These are phyloP conservation scores for Flaveria sonorensis DNA, from an alignment of 129 eudicot species.

Conservation along the genomic window DNA sequence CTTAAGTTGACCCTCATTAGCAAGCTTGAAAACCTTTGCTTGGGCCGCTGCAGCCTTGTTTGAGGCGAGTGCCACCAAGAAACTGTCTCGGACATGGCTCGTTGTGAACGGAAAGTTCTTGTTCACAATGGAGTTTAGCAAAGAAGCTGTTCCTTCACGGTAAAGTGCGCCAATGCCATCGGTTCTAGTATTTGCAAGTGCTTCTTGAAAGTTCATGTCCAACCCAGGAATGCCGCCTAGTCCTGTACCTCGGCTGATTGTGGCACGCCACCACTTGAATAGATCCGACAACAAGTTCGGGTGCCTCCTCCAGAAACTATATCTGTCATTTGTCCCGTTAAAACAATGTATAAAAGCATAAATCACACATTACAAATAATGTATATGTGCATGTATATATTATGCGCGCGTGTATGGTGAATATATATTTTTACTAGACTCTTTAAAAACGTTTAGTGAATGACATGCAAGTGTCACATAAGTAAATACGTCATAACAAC, in stretches of 20 bases:
- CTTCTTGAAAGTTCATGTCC: slow-evolving; percentile 47
- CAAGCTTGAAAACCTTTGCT: slow-evolving; percentile 71
- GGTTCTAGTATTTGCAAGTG: slow-evolving; percentile 57
- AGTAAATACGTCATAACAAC: no score
- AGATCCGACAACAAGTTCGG: slow-evolving; percentile 52
- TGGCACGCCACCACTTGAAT: slow-evolving; percentile 54
- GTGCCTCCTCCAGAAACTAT: slow-evolving; percentile 74
- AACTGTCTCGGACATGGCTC: slow-evolving; percentile 59
- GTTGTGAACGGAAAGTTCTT: slow-evolving; percentile 63
- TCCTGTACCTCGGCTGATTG: slow-evolving; percentile 49
- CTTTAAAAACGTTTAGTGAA: no score
- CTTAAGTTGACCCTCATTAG: slow-evolving; percentile 72
- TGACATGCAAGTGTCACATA: no score
- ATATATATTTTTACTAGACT: no score
- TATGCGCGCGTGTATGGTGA: not conserved
- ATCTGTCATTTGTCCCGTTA: slow-evolving; percentile 11
- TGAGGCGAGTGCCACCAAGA: slow-evolving; percentile 56
- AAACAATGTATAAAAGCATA: not conserved
- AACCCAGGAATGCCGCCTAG: slow-evolving; percentile 40
- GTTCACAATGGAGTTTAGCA: slow-evolving; percentile 70
- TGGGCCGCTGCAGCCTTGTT: slow-evolving; percentile 71
- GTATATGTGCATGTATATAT: no score
- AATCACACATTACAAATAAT: not conserved
- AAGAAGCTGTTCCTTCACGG: slow-evolving; percentile 78
- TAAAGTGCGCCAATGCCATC: slow-evolving; percentile 73